A percentile compares a stretch with the other conserved stretches of the same genome.
phyloP scores from a whole-genome alignment of 1,284 basidiomycete genomes.

The Thelephora terrestris region DNA sequence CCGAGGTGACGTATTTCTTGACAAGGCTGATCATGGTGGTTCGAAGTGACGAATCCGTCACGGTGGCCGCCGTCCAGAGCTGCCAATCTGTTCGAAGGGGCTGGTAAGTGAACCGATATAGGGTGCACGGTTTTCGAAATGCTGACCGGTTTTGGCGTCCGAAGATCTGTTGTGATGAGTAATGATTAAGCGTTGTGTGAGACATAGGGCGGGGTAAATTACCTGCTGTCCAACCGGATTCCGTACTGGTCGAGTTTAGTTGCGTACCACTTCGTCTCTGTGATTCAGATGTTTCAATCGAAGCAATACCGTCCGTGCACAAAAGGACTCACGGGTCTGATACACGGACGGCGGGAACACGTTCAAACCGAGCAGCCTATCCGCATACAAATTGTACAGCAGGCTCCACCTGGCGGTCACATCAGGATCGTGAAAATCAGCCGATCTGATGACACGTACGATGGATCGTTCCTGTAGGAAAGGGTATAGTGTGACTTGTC shows the following conservation, averaged over 20 bases:
- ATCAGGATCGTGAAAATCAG: constrained; percentile 9
- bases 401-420: constrained; percentile 43
- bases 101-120: too few relatives aligned
- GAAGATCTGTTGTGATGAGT: constrained; percentile 7
- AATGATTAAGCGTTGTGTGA: constrained; percentile 9
- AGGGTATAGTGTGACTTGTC: constrained; percentile 44
- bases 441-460: constrained; percentile 17
- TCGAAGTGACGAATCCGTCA: constrained; percentile 12
- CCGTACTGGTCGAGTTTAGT: constrained; percentile 43
- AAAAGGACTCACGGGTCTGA: constrained; percentile 40
- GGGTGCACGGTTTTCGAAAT: too few relatives aligned
- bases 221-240: constrained; percentile 53
- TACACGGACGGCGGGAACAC: constrained; percentile 56
- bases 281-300: not conserved
- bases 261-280: constrained; percentile 57
- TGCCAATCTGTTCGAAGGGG: constrained; percentile 15
- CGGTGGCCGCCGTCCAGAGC: constrained; percentile 18
- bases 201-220: constrained; percentile 5
- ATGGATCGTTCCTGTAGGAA: constrained; percentile 36
- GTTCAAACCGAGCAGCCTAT: constrained; percentile 50
- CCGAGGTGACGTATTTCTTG: constrained; percentile 15
- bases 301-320: not conserved
- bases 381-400: constrained; percentile 56
- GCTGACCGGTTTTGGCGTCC: not conserved
- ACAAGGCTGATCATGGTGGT: constrained; percentile 17